Evolutionary conservation across 129 eudicot genomes (phyloP), one percentile per base, ranked within the genome.

Genomic region (Flaveria trinervia): DNA sequence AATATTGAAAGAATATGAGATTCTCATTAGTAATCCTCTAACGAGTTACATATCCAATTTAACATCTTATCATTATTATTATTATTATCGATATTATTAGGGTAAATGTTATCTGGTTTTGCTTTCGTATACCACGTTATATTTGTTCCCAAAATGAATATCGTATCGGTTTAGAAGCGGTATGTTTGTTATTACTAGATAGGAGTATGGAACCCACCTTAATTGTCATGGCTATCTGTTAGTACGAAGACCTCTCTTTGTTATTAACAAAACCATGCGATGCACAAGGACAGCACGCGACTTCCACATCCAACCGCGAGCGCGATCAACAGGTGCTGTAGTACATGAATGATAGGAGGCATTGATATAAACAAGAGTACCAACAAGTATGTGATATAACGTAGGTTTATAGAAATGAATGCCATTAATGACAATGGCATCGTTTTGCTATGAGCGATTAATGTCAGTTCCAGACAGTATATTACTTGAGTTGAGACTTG

Each of bases 11-110:
- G 14, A 48, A 49, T 12, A 56, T 64, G 73, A 76, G 65, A 76
- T 64, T 71, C 73, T 30, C 51, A 50, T 76, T 65, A 76, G 26
- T 64, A 65, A 61, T 62, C 61, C 44, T 55, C 5, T 60, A 50
- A 17, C 10, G 67, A 72, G 77, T 72, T 72, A 39, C 23, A 18
- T 17, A 55, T 72, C 30, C 44, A 45, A 55, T 55, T 12, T 11
- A 54, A 33, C 13, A 36, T 49, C 7, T 16, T 50, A 14, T 48
- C 5, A 5, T 20, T 9, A 23, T 59, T 59, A 22, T 59, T 9
- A 23, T 59, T 59, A 22, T 59, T 22, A 59, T 48, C 5, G 16
- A 59, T 9, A 23, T 59, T 59, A 22, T 59, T 22, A 59, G 0
- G 23, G 7, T 54, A 3, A 9, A 20, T 57, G 16, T 3, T 22